phyloP scores from a whole-genome alignment of 2,329 filamentous ascomycete genomes.

The Hypoxylon sp. region DNA sequence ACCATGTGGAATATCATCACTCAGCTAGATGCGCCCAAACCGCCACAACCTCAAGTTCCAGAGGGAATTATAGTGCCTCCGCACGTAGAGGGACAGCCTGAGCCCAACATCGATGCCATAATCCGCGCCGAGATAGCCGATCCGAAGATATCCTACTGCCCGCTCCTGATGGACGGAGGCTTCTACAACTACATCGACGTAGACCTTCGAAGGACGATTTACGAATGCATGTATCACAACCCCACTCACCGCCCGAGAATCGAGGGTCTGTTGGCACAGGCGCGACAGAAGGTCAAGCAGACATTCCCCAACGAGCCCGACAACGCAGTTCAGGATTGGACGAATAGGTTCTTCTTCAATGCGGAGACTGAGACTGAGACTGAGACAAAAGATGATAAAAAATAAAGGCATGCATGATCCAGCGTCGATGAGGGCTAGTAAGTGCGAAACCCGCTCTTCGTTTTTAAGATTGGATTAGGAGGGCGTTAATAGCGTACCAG shows the following conservation, averaged over 20 bases:
- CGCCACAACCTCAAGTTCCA: conserved; percentile 43
- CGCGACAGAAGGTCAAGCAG: conserved; percentile 3
- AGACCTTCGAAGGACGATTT: conserved; percentile 39
- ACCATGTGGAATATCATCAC: conserved; percentile 49
- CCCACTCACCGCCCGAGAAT: conserved; percentile 42
- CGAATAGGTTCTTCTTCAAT: conserved; percentile 34
- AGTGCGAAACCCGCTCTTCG: too few species aligned
- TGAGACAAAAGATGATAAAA: neutral
- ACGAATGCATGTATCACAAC: conserved; percentile 44
- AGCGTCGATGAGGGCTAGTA: neutral
- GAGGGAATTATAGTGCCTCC: conserved; percentile 5
- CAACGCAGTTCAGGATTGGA: conserved; percentile 30
- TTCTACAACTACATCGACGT: conserved; percentile 36
- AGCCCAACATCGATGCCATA: neutral
- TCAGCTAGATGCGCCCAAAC: conserved; percentile 20
- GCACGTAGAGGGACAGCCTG: neutral
- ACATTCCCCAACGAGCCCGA: conserved; percentile 36
- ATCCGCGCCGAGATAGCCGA: neutral
- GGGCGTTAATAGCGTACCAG: neutral
- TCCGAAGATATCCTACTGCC: conserved; percentile 43
- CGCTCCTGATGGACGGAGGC: conserved; percentile 32
- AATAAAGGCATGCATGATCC: neutral
- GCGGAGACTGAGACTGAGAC: conserved; percentile 7
- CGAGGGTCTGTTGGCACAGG: conserved; percentile 32
- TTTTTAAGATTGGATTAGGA: too few species aligned